Evolutionary conservation across 805 yeast species (phyloP), one percentile per base, ranked within the genome.

Genomic region (Yamadazyma insecticola): DNA sequence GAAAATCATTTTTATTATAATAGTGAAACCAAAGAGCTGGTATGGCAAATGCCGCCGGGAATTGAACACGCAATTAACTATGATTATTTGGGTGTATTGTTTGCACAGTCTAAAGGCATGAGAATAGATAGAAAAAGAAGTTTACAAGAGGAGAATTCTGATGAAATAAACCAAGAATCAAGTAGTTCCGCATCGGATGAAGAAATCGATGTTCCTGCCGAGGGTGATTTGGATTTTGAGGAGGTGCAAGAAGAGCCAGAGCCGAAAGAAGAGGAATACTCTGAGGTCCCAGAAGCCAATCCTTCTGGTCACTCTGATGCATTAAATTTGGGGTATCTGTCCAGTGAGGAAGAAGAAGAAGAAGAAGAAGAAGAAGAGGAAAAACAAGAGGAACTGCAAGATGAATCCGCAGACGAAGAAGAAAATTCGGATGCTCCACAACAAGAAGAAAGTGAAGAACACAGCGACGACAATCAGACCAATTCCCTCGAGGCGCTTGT

Each of bases 401-500:
- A 34, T 21, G 30, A 19, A 20, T 26, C 16, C 11, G 26, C 22
- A 14, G 56, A 49, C n/a, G 55, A 44, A 3, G 43, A 41, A 10
- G 49, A 44, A 7, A 36, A 26, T 8, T 45, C 36, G 10, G 40
- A 33, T 2, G 47, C 35, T 18, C 21, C 10, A 10, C 12, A 23
- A 23, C 12, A 28, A 13, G 22, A 15, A n/a, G 28, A 30, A 14
- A 17, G 14, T 9, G 40, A 27, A 11, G 30, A 22, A 4, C 32
- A 20, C 5, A 36, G 14, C 6, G 27, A 13, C n/a, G 27, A 13
- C n/a, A 7, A 24, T 10, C 13, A 22, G 6, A n/a, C 11, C 11
- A 11, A 20, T 9, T 20, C 22, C 9, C 22, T 11, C 11, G 9
- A 9, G 22, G 9, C 22, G 22, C 22, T 22, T 28, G 25, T 28